Evolutionary conservation across 1,284 basidiomycete species (phyloP), one percentile per base, ranked within the genome.

Genomic region (Moesziomyces globuligerus): DNA sequence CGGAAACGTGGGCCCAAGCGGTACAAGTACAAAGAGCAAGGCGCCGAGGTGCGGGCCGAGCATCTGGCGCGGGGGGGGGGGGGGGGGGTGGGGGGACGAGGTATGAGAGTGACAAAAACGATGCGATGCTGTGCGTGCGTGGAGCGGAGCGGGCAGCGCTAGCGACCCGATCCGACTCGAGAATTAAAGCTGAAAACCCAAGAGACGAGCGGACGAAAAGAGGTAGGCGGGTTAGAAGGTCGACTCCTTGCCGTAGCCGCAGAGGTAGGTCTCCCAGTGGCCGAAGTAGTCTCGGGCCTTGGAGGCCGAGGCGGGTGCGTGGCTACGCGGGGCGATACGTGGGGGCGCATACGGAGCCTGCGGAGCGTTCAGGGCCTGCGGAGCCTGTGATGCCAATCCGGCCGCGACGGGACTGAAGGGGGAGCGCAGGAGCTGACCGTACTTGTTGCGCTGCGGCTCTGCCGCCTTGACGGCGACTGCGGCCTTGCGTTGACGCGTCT

Each of bases 221-320:
- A 21, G 36, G 4, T 34, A 7, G 28, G 29, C 17, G 28, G 7
- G 1, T 48, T n/a, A 64, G 29, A 64, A 64, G 4, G 61, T 64
- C 4, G 61, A 57, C 44, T 67, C 64, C 41, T 55, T 67, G 48
- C 64, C 52, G 32, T 42, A 56, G 39, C 53, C 40, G 42, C 65
- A 68, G 29, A 65, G 55, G 17, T 65, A 58, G 4, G 50, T 26
- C 38, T 65, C 62, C 62, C 62, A 65, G 29, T 54, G 62, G 28
- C 55, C 62, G 32, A 65, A 65, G 48, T 65, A 65, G 43, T 65
- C 51, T 13, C 24, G 45, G 38, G 6, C 15, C 18, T 6, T 24
- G 37, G 18, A 10, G 38, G 11, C 3, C n/a, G 37, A 13, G 17
- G 29, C 15, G 20, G n/a, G 20, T 21, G 15, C 18, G 8, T 24